Percentiles rank a stretch among this genome's conserved stretches.
Evolutionary conservation across 2,329 filamentous ascomycete genomes (phyloP).

Genomic region (Monosporascus sp.): DNA sequence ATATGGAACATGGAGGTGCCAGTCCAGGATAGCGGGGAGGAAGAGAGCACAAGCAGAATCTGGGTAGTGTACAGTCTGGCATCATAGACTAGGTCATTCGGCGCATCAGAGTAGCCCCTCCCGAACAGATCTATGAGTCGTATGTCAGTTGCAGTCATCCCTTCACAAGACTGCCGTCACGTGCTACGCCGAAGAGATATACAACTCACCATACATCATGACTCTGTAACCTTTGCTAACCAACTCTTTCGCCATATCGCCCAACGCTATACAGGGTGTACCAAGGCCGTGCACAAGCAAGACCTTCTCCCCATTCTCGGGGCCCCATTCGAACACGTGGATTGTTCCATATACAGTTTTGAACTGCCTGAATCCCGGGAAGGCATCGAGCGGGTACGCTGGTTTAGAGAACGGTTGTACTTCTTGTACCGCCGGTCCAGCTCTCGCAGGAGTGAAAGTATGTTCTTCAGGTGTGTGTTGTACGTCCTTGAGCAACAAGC

Average conservation of each 20-base stretch:
- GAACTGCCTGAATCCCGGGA: constrained; percentile 25
- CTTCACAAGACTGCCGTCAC: not conserved
- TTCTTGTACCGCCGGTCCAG: no score
- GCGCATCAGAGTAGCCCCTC: constrained; percentile 20
- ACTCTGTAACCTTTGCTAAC: constrained; percentile 22
- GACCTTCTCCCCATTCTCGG: constrained; percentile 19
- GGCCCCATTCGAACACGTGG: constrained; percentile 28
- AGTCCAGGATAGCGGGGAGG: constrained; percentile 13
- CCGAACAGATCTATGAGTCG: constrained; percentile 19
- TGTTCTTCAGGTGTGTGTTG: no score
- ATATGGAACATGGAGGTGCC: constrained; percentile 12
- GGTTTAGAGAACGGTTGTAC: no score
- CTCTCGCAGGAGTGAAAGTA: no score
- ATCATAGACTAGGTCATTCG: constrained; percentile 13
- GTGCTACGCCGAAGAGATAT: not conserved
- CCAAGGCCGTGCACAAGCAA: constrained; percentile 25
- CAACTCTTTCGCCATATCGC: constrained; percentile 19
- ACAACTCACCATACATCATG: constrained; percentile 23
- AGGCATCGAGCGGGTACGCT: constrained; percentile 22
- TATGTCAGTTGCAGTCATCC: not conserved
- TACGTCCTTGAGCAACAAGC: no score
- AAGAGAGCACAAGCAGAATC: constrained; percentile 10
- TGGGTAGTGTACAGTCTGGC: constrained; percentile 14
- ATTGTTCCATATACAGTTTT: constrained; percentile 23
- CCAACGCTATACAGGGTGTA: constrained; percentile 19